Evolutionary conservation across 768 basidiomycete genomes (phyloP).

Genomic region (Leccinum variicolor): DNA sequence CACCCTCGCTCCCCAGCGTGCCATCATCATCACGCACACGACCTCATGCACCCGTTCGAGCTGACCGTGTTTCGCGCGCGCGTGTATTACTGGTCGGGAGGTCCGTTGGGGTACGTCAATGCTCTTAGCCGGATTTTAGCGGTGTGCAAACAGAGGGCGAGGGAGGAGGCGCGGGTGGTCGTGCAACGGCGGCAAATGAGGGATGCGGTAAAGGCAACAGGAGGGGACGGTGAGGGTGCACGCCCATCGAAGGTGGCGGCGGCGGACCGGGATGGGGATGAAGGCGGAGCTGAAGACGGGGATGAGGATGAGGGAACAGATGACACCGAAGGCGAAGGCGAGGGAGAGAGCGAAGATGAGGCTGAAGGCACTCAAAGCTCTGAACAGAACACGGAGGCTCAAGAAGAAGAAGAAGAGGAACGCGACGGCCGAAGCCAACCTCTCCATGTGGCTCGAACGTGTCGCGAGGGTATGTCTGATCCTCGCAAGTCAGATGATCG

Average conservation of each 20-base stretch:
- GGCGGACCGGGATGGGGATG: conserved; percentile 21
- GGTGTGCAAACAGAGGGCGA: conserved; percentile 55
- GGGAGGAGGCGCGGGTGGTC: conserved; percentile 26
- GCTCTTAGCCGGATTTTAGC: conserved; percentile 59
- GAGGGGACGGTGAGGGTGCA: not conserved
- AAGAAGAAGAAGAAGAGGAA: conserved; percentile 6
- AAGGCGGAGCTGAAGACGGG: not conserved
- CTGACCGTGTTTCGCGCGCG: conserved; percentile 68
- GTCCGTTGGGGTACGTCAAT: conserved; percentile 78
- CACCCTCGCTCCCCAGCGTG: conserved; percentile 3
- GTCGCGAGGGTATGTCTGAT: conserved; percentile 73
- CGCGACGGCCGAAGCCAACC: conserved; percentile 30
- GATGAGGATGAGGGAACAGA: not conserved
- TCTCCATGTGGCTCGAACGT: conserved; percentile 82
- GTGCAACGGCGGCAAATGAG: conserved; percentile 9
- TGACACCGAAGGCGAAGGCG: not conserved
- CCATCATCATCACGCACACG: not conserved
- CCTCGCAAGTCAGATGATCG: conserved; percentile 76
- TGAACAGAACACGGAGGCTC: not conserved
- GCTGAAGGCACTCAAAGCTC: not conserved
- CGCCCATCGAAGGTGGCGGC: conserved; percentile 1
- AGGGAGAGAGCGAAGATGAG: not conserved
- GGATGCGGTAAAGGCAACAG: not conserved
- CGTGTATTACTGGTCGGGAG: conserved; percentile 78
- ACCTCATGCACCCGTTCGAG: conserved; percentile 41